phyloP scores from a whole-genome alignment of 257 asterid species.

The Solanum paucissectum region DNA sequence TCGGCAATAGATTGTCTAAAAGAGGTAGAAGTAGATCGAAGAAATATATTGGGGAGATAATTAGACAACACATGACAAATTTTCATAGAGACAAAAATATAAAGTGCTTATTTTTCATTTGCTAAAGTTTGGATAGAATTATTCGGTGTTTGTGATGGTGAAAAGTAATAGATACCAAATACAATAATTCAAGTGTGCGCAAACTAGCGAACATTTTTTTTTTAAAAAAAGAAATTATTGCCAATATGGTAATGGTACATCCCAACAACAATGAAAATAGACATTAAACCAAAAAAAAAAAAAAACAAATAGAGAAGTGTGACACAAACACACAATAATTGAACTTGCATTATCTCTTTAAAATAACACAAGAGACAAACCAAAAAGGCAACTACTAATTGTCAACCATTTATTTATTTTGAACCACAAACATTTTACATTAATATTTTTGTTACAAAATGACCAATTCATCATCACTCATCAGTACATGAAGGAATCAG shows the following conservation, averaged over 20 bases:
- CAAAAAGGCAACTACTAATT: not conserved
- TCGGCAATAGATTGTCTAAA: not conserved
- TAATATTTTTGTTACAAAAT: not conserved
- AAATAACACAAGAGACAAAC: not conserved
- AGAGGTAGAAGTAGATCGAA: not conserved
- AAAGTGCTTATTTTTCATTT: not conserved
- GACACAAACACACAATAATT: not conserved
- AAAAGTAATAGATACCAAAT: not conserved
- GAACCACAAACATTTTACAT: not conserved
- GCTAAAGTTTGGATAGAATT: not conserved
- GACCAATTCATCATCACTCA: not conserved
- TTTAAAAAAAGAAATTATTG: not conserved
- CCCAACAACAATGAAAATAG: not conserved
- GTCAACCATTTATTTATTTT: not conserved
- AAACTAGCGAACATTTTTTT: not conserved
- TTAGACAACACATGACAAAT: accelerated
- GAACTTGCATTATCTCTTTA: not conserved
- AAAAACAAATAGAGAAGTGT: not conserved
- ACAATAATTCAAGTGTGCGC: not conserved
- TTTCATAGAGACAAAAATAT: not conserved
- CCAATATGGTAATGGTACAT: not conserved
- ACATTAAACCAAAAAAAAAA: not conserved
- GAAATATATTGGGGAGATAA: not conserved
- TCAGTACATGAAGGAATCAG: slow-evolving; percentile 30
- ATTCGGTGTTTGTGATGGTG: not conserved